Percentiles rank a stretch among this genome's conserved stretches.
Conservation (phyloP, 2,329 filamentous ascomycete species). For the Cordyceps cateniannulata region DNA sequence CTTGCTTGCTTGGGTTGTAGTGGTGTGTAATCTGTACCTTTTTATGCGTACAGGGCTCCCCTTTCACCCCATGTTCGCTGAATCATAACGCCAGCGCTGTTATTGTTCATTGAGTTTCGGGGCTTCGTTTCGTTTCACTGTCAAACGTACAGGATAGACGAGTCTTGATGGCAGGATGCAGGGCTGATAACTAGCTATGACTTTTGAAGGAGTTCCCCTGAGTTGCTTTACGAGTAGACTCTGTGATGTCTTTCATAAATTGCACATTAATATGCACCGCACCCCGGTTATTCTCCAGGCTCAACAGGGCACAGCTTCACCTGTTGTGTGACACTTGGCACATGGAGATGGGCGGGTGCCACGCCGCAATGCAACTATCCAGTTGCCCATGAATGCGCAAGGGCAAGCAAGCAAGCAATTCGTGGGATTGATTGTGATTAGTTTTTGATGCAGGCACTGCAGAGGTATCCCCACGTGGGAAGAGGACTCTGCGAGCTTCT, state of each 20-base stretch:
- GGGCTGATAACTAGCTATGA: too few species aligned
- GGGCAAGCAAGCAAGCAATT: background rate
- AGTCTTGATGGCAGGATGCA: background rate
- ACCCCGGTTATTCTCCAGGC: too few species aligned
- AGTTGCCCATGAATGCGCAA: background rate
- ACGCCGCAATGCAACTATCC: background rate
- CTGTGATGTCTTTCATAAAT: too few species aligned
- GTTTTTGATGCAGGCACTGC: background rate
- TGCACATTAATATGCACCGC: too few species aligned
- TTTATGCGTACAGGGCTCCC: too few species aligned
- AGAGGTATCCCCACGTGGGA: background rate
- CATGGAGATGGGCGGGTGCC: background rate
- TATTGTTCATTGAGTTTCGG: background rate
- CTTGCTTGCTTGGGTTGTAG: too few species aligned
- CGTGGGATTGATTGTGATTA: background rate
- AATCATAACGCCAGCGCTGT: background rate
- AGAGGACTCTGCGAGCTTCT: background rate
- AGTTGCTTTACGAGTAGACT: too few species aligned
- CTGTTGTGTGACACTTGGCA: background rate
- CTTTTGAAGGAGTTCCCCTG: too few species aligned
- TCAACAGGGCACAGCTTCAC: background rate
- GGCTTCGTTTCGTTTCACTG: background rate
- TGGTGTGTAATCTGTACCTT: too few species aligned
- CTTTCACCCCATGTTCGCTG: background rate
- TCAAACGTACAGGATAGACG: background rate